Base-by-base conservation (phyloP, 2,329 filamentous ascomycete species). In the Penicillium sp. region DNA sequence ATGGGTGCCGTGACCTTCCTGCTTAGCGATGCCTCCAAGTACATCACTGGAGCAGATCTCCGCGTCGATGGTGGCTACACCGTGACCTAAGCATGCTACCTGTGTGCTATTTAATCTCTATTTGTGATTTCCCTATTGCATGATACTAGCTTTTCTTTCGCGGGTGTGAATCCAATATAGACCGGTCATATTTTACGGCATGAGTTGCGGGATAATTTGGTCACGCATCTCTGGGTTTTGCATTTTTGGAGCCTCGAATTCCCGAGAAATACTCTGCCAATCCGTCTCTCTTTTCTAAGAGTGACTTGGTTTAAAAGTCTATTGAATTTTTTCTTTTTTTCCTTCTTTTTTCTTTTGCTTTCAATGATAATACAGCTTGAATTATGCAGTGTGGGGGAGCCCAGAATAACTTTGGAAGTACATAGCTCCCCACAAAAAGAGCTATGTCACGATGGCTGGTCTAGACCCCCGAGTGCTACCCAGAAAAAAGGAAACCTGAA, bases 1-100 rank as follows among this genome's bases (percentile, higher is more conserved):
- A 96, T 96, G 89, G 93, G 93, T 2, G 90, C 92, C 5, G 92
- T 96, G 29, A 88, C 90, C 16, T 96, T 93, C 80, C 78, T 96
- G 57, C 84, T 91, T 40, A 92, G 88, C 58, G 90, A 94, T 68
- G 91, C 91, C 3, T 86, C 85, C 50, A 81, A 80, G 49, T 93
- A 92, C 74, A 86, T 92, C 58, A 87, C 84, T 10, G 83, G 90
- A 4, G 88, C 89, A 1, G 90, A 94, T 65, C 79, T 94, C 65
- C 83, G 90, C 29, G 90, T 95, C 38, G 91, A 95, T 66, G 91
- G 91, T 58, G 91, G 91, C n/a, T 95, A 92, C 77, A 92, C 90
- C n/a, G 78, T 90, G 61, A 91, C 88, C 57, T 91, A 83, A 74
- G 41, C 19, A 46, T 27, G n/a, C 34, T 56, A 51, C 23, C 47